Evolutionary conservation across 2,329 filamentous ascomycete species (phyloP).

Genomic region (Bertia moriformis): DNA sequence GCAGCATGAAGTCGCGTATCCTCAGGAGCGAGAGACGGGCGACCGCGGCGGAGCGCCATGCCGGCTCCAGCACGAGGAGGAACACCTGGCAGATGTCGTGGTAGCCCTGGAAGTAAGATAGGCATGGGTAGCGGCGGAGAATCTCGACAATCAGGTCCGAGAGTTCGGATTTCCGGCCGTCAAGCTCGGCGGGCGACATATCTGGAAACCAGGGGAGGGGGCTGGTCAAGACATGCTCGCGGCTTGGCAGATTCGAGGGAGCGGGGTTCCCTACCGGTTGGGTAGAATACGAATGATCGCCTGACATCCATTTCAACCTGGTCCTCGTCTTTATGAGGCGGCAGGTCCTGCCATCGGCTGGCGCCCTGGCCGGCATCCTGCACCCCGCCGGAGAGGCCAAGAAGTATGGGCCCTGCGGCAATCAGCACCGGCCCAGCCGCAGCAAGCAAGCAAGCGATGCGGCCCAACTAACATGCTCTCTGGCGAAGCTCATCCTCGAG

Average conservation of each 20-base stretch:
- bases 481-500: constrained; percentile 10
- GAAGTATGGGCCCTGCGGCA: too few relatives aligned
- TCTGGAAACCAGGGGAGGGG: background rate
- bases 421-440: too few relatives aligned
- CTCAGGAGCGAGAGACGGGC: constrained; percentile 71
- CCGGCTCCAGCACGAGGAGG: constrained; percentile 63
- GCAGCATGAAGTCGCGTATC: constrained; percentile 96
- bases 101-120: constrained; percentile 96
- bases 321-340: constrained; percentile 71
- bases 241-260: constrained; percentile 5
- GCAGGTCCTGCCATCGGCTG: constrained; percentile 44
- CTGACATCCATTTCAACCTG: constrained; percentile 88
- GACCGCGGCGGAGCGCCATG: constrained; percentile 48
- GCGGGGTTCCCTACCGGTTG: constrained; percentile 50
- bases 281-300: constrained; percentile 95
- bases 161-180: constrained; percentile 59
- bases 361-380: background rate
- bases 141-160: constrained; percentile 68
- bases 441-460: too few relatives aligned
- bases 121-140: constrained; percentile 64
- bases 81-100: constrained; percentile 97
- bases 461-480: constrained; percentile 10
- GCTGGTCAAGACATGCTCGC: constrained; percentile 10
- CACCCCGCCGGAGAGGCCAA: too few relatives aligned
- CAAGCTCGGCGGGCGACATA: constrained; percentile 53